phyloP scores from a whole-genome alignment of 1,284 basidiomycete genomes.

The Rhodotorula glutinis region DNA sequence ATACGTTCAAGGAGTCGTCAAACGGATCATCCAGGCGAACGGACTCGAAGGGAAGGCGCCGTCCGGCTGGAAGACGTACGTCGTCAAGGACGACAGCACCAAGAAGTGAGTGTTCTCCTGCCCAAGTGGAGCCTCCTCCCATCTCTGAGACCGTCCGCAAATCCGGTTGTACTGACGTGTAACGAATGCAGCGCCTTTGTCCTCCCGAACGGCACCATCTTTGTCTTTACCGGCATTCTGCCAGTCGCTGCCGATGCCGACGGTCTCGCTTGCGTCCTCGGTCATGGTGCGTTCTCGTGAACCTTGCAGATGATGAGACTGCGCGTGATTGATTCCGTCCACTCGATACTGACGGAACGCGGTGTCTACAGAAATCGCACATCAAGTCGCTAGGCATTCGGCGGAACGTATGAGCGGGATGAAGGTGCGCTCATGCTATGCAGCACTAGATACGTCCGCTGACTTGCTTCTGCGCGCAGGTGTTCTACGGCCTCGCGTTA shows the following conservation, averaged over 20 bases:
- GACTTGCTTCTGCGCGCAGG: conserved; percentile 57
- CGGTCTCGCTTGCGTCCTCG: conserved; percentile 79
- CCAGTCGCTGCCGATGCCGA: conserved; percentile 68
- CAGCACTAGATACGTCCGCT: neutral
- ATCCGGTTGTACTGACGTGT: neutral
- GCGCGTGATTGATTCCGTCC: too few relatives aligned
- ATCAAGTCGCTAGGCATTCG: conserved; percentile 75
- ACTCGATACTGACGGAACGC: neutral
- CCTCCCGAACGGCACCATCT: conserved; percentile 62
- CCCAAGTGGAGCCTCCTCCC: neutral
- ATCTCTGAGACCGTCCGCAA: neutral
- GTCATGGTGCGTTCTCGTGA: conserved; percentile 65
- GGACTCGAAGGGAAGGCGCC: conserved; percentile 49
- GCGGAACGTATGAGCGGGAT: conserved; percentile 57
- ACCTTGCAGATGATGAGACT: neutral
- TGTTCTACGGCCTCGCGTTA: conserved; percentile 56
- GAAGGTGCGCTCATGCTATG: conserved; percentile 30
- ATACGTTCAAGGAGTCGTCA: conserved; percentile 67
- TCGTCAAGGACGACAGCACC: conserved; percentile 48
- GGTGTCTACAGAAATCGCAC: conserved; percentile 67
- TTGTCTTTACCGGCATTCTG: conserved; percentile 83
- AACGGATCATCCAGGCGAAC: conserved; percentile 68
- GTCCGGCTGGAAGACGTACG: conserved; percentile 44
- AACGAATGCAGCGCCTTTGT: conserved; percentile 18
- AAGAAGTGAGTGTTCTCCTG: conserved; percentile 19